Conservation (phyloP, 257 asterid genomes). For the Oldenlandia corymbosa region DNA sequence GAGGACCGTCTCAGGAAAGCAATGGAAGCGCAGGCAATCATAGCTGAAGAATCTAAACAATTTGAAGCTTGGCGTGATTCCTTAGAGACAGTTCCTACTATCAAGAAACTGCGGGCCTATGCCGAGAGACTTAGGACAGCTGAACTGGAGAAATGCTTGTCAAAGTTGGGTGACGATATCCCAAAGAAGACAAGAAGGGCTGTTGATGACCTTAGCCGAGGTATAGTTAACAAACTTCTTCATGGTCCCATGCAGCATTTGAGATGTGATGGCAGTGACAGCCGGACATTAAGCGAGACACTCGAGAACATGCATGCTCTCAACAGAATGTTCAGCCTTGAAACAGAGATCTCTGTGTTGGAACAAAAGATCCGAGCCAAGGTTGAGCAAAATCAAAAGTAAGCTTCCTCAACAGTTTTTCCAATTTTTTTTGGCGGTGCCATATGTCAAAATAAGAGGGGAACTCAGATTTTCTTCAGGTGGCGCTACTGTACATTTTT, state of each 20-base stretch:
- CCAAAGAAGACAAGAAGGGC: slow-evolving; percentile 75
- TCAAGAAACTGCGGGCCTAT: slow-evolving; percentile 86
- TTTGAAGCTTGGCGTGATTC: slow-evolving; percentile 98
- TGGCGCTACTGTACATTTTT: slow-evolving; percentile 28
- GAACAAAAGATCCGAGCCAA: slow-evolving; percentile 88
- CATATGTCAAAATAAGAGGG: slow-evolving; percentile 42
- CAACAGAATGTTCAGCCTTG: slow-evolving; percentile 81
- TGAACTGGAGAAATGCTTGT: slow-evolving; percentile 83
- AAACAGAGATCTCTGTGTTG: slow-evolving; percentile 72
- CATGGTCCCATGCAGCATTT: slow-evolving; percentile 99
- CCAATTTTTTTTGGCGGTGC: slow-evolving; percentile 12
- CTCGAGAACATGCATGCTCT: slow-evolving; percentile 98
- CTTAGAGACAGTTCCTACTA: slow-evolving; percentile 84
- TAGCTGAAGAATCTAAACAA: slow-evolving; percentile 70
- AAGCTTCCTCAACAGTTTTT: slow-evolving; percentile 15
- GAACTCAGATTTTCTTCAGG: slow-evolving; percentile 21
- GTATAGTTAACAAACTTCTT: slow-evolving; percentile 83
- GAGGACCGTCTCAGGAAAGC: slow-evolving; percentile 87
- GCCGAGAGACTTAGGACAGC: slow-evolving; percentile 81
- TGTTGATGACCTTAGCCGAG: slow-evolving; percentile 83
- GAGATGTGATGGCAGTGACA: slow-evolving; percentile 93
- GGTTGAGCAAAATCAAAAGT: slow-evolving; percentile 76
- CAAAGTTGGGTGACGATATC: slow-evolving; percentile 90
- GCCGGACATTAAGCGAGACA: slow-evolving; percentile 81
- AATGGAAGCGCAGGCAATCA: slow-evolving; percentile 84